Base-by-base conservation (phyloP, 495 filamentous ascomycete genomes). In the Daldinia concentrica region DNA sequence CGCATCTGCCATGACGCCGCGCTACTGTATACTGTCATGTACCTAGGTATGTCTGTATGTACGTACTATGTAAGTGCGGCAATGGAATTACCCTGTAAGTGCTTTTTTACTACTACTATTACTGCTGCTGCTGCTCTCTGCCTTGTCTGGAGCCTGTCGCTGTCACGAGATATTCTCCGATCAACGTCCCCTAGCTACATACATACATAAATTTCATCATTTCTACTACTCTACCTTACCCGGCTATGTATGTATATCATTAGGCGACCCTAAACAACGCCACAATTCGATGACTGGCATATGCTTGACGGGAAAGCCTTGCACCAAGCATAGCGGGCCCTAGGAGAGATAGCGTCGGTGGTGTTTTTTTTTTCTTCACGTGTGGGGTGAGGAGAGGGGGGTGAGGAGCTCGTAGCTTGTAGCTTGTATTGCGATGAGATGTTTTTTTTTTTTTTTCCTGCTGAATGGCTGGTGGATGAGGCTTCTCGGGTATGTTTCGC, bases 271-370 rank as follows among this genome's bases (percentile, higher is more conserved):
- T 66, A 61, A 58, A 62, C 17, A 26, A 73, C 66, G 66, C 71
- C 71, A 69, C 71, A 63, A 29, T 54, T 34, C 12, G 48, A 73
- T 73, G 71, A 73, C 71, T 69, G 71, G 71, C 71, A 73, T 73
- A 73, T 73, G 71, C 71, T 62, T 8, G 51, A 43, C 62, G 66
- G 62, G 66, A 66, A 45, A 45, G 37, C 52, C 71, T 58, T 73
- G 62, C 71, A 73, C 71, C 58, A 62, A 65, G 54, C 64, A 56
- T 19, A 48, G 43, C 43, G 43, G 43, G 43, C 8, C 43, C 43
- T 48, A 24, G 9, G 43, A 48, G 14, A 34, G 36, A 65, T 73
- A 48, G 70, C 65, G 62, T 52, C 63, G 15, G 41, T 60, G 14
- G 52, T 36, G 30, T 6, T 34, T 4, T 17, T 30, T 30, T 54